Conservation (phyloP, 1,284 basidiomycete species). For the Leccinum subfulvum region DNA sequence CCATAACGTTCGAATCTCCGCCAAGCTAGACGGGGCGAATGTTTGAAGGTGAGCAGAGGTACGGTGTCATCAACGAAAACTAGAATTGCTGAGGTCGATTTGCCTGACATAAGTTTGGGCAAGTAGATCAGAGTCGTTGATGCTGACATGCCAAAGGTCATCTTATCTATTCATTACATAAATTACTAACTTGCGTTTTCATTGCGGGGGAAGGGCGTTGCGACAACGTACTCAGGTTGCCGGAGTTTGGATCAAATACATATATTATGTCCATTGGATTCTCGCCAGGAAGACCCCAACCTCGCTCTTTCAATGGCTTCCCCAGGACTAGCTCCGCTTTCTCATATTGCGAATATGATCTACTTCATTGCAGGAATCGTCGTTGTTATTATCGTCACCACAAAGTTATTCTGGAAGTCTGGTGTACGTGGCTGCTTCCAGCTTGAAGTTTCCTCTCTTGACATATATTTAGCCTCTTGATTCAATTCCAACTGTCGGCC, state of each 20-base stretch:
- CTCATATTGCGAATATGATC: not conserved
- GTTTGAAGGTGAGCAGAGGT: not conserved
- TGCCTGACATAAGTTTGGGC: not conserved
- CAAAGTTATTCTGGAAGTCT: conserved; percentile 1
- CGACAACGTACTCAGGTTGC: not conserved
- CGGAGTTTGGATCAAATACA: not conserved
- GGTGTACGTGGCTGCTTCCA: not conserved
- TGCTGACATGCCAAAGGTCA: not conserved
- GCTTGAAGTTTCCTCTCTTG: not conserved
- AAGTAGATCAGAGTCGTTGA: not conserved
- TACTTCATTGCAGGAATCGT: conserved; percentile 1
- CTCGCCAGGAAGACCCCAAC: not conserved
- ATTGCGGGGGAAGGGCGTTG: conserved; percentile 4
- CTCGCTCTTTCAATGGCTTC: conserved; percentile 5
- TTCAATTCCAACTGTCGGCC: conserved; percentile 25
- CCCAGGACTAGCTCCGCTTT: not conserved
- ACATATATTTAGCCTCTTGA: conserved; percentile 14
- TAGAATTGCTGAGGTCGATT: not conserved
- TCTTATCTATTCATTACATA: not conserved
- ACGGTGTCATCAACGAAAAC: not conserved
- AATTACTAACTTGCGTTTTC: conserved; percentile 3
- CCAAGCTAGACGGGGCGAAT: not conserved
- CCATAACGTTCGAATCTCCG: not conserved
- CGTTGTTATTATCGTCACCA: not conserved
- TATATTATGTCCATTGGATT: conserved; percentile 8